phyloP scores from a whole-genome alignment of 768 basidiomycete species.

The Rubroboletus satanas region DNA sequence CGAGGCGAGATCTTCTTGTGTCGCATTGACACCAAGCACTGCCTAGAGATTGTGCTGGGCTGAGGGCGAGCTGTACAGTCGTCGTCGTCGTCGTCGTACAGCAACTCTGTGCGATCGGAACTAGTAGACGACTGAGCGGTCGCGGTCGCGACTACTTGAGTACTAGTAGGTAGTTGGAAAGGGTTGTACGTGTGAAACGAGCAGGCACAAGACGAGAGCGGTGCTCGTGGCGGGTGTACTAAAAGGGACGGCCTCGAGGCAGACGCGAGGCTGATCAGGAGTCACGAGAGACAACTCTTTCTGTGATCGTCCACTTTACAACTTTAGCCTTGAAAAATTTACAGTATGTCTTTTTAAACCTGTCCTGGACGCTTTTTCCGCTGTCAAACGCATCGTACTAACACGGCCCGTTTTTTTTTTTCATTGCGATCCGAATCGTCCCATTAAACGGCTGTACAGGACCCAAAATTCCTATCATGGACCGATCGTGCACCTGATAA shows the following conservation, averaged over 20 bases:
- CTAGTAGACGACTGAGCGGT: neutral
- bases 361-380: neutral
- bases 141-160: neutral
- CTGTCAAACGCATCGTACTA: neutral
- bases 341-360: constrained; percentile 6
- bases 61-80: neutral
- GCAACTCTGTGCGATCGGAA: neutral
- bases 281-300: neutral
- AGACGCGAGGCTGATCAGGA: constrained; percentile 17
- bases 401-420: constrained; percentile 6
- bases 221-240: neutral
- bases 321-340: neutral
- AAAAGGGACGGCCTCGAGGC: constrained; percentile 27
- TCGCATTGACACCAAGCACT: constrained; percentile 1
- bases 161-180: neutral
- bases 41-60: neutral
- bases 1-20: constrained; percentile 2
- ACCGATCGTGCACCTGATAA: constrained; percentile 29
- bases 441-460: constrained; percentile 10
- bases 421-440: constrained; percentile 19
- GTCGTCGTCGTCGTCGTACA: neutral
- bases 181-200: neutral
- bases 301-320: neutral
- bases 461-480: constrained; percentile 31
- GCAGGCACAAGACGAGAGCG: constrained; percentile 3